Conservation (phyloP, 441 rosid genomes). For the Gossypium lobatum region DNA sequence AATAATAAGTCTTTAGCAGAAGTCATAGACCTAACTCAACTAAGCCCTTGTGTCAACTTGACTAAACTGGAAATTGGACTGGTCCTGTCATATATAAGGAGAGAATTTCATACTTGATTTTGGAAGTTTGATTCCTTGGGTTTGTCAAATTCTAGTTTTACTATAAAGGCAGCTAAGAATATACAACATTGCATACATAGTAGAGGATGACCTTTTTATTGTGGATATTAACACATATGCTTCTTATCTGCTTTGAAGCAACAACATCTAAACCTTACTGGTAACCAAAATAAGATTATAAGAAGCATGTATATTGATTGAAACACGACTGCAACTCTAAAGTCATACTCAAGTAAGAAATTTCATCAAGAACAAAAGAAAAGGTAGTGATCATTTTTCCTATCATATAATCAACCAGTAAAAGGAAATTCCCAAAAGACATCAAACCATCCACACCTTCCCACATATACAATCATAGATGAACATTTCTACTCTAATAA, state of each 20-base stretch:
- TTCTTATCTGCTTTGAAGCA: background rate
- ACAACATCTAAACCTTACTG: background rate
- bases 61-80: background rate
- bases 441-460: background rate
- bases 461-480: background rate
- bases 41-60: background rate
- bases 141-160: background rate
- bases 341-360: background rate
- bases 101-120: background rate
- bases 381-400: background rate
- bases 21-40: background rate
- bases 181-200: background rate
- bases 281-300: background rate
- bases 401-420: background rate
- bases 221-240: background rate
- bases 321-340: background rate
- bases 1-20: background rate
- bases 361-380: background rate
- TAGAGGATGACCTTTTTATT: background rate
- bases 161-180: background rate
- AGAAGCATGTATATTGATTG: background rate
- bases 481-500: background rate
- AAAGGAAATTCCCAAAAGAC: slow-evolving; percentile 3
- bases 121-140: background rate
- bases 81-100: background rate